phyloP scores from a whole-genome alignment of 2,329 filamentous ascomycete genomes.

The Cephalotrichum gorgonifer region DNA sequence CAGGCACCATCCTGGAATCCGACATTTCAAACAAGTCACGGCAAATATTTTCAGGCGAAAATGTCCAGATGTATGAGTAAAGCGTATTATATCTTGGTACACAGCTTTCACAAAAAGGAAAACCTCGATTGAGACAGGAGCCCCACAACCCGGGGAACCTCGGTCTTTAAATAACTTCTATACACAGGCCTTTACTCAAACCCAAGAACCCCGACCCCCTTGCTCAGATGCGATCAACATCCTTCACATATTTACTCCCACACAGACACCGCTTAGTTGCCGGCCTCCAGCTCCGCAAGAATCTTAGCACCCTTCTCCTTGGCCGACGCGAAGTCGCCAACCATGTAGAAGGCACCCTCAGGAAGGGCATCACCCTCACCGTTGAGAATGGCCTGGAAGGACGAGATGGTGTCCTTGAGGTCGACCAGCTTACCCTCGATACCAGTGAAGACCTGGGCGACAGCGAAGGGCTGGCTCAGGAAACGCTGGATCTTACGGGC shows the following conservation, averaged over 20 bases:
- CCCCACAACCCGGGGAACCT: conserved; percentile 21
- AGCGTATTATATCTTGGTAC: conserved; percentile 46
- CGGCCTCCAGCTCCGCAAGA: conserved; percentile 75
- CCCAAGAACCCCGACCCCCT: conserved; percentile 16
- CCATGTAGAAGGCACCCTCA: conserved; percentile 95
- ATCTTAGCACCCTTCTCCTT: conserved; percentile 99
- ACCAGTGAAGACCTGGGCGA: conserved; percentile 70
- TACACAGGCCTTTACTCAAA: conserved; percentile 38
- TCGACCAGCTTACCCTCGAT: conserved; percentile 97
- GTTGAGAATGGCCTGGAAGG: conserved; percentile 93
- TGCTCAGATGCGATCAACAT: conserved; percentile 14
- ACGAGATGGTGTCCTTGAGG: conserved; percentile 94
- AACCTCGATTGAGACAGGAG: conserved; percentile 44
- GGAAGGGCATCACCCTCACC: conserved; percentile 95
- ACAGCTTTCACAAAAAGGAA: conserved; percentile 47
- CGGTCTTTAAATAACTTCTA: conserved; percentile 41
- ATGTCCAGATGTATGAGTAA: conserved; percentile 10
- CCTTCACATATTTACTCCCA: neutral
- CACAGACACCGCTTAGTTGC: conserved; percentile 30
- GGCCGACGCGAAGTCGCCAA: conserved; percentile 88
- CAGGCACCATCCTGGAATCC: neutral
- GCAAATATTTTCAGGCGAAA: neutral
- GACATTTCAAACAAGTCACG: neutral
- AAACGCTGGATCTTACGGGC: conserved; percentile 99
- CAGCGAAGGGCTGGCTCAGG: conserved; percentile 98